phyloP scores from a whole-genome alignment of 306 rosid species.

The Castanea sativa region DNA sequence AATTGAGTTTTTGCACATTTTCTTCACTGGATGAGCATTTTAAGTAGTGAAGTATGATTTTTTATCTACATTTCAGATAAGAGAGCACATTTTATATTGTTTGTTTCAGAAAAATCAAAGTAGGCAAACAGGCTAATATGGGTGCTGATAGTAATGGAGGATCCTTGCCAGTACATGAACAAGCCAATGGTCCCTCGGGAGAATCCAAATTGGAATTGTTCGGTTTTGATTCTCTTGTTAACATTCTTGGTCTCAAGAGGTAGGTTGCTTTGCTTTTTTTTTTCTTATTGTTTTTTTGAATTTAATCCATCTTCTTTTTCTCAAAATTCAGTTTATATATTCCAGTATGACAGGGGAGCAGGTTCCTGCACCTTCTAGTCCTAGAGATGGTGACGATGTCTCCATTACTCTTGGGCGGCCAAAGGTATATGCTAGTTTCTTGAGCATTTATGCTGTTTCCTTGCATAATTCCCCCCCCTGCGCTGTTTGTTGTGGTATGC shows the following conservation, averaged over 20 bases:
- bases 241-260: constrained; percentile 99
- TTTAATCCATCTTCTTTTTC: neutral
- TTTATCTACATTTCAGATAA: too few relatives aligned
- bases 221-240: constrained; percentile 99
- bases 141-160: constrained; percentile 48
- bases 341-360: constrained; percentile 94
- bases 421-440: constrained; percentile 56
- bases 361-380: constrained; percentile 73
- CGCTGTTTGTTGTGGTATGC: constrained; percentile 15
- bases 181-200: constrained; percentile 62
- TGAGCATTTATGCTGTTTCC: constrained; percentile 8
- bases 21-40: too few relatives aligned
- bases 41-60: too few relatives aligned
- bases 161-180: constrained; percentile 34
- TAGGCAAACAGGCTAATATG: constrained; percentile 34
- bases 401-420: constrained; percentile 73
- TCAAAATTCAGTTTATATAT: constrained; percentile 5
- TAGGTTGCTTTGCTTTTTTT: constrained; percentile 19
- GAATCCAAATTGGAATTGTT: constrained; percentile 91
- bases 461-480: constrained; percentile 4
- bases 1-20: too few relatives aligned
- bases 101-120: constrained; percentile 63
- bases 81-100: neutral
- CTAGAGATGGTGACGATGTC: constrained; percentile 91
- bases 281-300: neutral